Conservation (phyloP, 805 yeast genomes). For the Yamadazyma tumulicola region DNA sequence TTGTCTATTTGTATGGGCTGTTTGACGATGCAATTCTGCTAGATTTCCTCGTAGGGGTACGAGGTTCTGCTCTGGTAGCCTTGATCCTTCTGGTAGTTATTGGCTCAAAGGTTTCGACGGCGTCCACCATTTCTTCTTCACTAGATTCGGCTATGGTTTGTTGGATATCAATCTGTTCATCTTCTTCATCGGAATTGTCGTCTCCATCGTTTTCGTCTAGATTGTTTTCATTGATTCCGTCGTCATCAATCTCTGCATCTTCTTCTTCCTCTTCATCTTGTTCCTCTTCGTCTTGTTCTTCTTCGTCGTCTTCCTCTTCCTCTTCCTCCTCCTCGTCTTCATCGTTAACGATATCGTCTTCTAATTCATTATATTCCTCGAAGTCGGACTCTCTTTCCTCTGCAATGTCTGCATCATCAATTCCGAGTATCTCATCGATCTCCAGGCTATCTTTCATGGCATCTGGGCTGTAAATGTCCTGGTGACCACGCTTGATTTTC, state of each 20-base stretch:
- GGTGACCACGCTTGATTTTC: slow-evolving; percentile 1
- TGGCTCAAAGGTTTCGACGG: background rate
- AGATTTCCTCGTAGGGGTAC: background rate
- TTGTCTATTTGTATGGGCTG: slow-evolving; percentile 2
- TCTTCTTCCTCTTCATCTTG: slow-evolving; percentile 14
- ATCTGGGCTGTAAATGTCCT: background rate
- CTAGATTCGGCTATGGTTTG: background rate
- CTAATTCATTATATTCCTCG: slow-evolving; percentile 16
- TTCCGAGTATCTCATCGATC: slow-evolving; percentile 2
- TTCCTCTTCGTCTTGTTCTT: slow-evolving; percentile 12
- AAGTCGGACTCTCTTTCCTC: slow-evolving; percentile 4
- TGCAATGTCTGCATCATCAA: slow-evolving; percentile 6
- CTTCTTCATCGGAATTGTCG: background rate
- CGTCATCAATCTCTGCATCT: slow-evolving; percentile 9
- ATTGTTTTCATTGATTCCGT: slow-evolving; percentile 12
- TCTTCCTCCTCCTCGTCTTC: slow-evolving; percentile 20
- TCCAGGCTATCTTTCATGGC: background rate
- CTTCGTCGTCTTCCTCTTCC: slow-evolving; percentile 17
- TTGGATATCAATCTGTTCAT: background rate
- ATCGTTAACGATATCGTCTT: slow-evolving; percentile 22
- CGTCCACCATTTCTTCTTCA: background rate
- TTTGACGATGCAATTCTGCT: too few species aligned
- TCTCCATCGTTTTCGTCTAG: slow-evolving; percentile 2
- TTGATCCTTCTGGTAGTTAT: background rate
- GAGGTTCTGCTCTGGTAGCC: background rate